Base-by-base conservation (phyloP, 495 filamentous ascomycete genomes). In the Annulohypoxylon maeteangense region DNA sequence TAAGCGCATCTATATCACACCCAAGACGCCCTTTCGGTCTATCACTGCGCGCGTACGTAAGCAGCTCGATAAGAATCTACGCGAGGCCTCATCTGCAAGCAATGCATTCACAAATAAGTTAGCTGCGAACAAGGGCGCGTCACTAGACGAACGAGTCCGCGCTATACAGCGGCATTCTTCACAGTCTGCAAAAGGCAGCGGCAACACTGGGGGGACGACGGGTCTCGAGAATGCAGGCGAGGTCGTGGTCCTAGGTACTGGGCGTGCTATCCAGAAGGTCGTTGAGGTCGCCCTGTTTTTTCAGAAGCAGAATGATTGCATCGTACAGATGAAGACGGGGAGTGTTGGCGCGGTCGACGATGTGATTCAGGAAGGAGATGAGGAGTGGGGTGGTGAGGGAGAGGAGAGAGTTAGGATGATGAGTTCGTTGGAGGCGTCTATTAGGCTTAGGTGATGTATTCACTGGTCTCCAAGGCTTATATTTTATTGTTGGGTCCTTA, bases 11-110 rank as follows among this genome's bases (percentile, higher is more conserved):
- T 97, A 97, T 81, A 82, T 98, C n/a, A 90, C 90, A 8, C 78
- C 88, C 50, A 80, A 79, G 2, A 89, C 93, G 0, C 91, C 92
- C 11, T 93, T 97, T 83, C 90, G 96, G 79, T 87, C 90, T n/a
- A 87, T 89, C 11, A 85, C 97, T 14, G 92, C 93, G 79, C 92
- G 94, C 67, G 88, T 93, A 25, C 88, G 90, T 54, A 90, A 90
- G 60, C 85, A 92, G 11, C 89, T 98, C 2, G 85, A 89, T 4
- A 86, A 89, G 18, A 87, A 91, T 53, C 86, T 89, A 55, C 87
- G 92, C 62, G 79, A 67, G 23, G 72, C 62, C 10, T 66, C 70
- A 2, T 31, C 73, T 14, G 72, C 77, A 36, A 78, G 75, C 5
- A 80, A 74, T 38, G 71, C 80, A 0, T 69, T 81, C 31, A 76